phyloP scores from a whole-genome alignment of 805 yeast genomes.

The Kurtzmaniella cleridarum region DNA sequence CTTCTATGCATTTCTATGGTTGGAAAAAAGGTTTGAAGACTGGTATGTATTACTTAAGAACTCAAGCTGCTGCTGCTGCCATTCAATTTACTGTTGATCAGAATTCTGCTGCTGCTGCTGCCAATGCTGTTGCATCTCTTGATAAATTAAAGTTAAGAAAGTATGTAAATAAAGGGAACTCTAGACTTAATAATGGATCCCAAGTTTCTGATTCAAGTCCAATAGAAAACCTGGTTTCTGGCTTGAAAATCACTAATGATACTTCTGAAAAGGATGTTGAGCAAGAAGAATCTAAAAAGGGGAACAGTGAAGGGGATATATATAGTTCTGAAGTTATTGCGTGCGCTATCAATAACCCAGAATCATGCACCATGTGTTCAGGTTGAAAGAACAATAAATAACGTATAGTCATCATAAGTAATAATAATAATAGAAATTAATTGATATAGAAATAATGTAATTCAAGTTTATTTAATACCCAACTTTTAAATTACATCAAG shows the following conservation, averaged over 20 bases:
- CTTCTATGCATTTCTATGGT: slow-evolving; percentile 97
- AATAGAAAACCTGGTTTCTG: slow-evolving; percentile 43
- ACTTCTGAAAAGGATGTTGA: slow-evolving; percentile 9
- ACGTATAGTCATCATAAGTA: too few species aligned
- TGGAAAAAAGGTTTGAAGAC: slow-evolving; percentile 98
- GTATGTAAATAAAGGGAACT: slow-evolving; percentile 17
- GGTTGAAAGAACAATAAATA: slow-evolving; percentile 46
- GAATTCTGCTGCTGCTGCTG: slow-evolving; percentile 34
- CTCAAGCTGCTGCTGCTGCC: slow-evolving; percentile 96
- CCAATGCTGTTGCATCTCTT: slow-evolving; percentile 31
- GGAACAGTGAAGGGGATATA: slow-evolving; percentile 61
- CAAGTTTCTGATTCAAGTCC: slow-evolving; percentile 36
- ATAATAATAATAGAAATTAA: too few species aligned
- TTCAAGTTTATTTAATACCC: too few species aligned
- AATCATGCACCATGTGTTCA: slow-evolving; percentile 98
- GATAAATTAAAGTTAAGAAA: slow-evolving; percentile 37
- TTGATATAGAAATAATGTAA: too few species aligned
- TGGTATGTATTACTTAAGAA: slow-evolving; percentile 96
- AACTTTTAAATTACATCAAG: too few species aligned
- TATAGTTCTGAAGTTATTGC: slow-evolving; percentile 92
- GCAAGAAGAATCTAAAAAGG: slow-evolving; percentile 9
- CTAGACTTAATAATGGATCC: slow-evolving; percentile 16
- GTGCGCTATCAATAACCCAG: slow-evolving; percentile 95
- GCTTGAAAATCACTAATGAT: slow-evolving; percentile 31
- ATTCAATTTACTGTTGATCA: slow-evolving; percentile 72